phyloP scores from a whole-genome alignment of 441 rosid species.

The Kokia cookei region DNA sequence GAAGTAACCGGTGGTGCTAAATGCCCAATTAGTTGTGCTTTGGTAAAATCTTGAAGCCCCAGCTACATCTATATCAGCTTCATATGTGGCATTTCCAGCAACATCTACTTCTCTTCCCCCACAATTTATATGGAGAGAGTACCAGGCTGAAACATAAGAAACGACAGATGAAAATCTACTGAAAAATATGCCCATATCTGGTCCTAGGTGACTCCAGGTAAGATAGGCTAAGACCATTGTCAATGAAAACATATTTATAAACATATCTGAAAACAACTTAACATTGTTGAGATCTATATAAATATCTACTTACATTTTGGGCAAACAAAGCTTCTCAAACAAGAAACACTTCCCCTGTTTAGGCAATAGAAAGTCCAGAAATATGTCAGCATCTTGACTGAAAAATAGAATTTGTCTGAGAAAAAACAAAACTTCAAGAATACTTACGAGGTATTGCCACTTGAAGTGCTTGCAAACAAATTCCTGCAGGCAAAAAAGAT shows the following conservation, averaged over 20 bases:
- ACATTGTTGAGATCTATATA: not conserved
- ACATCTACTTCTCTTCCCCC: slow-evolving; percentile 26
- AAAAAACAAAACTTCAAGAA: not conserved
- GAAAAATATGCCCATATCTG: no score
- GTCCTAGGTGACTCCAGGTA: not conserved
- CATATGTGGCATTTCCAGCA: slow-evolving; percentile 18
- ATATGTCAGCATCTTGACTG: slow-evolving; percentile 1
- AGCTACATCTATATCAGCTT: slow-evolving; percentile 17
- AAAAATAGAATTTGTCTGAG: not conserved
- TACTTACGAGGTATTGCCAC: slow-evolving; percentile 20
- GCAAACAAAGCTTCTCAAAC: slow-evolving; percentile 21
- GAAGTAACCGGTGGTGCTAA: slow-evolving; percentile 50
- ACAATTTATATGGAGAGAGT: slow-evolving; percentile 48
- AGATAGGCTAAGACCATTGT: not conserved
- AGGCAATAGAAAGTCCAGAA: slow-evolving; percentile 1
- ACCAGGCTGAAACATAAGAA: slow-evolving; percentile 19
- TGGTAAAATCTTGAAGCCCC: slow-evolving; percentile 16
- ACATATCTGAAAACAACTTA: not conserved
- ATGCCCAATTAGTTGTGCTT: slow-evolving; percentile 34
- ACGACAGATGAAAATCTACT: not conserved
- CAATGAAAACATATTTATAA: not conserved
- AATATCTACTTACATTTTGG: slow-evolving; percentile 32
- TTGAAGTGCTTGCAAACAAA: slow-evolving; percentile 44
- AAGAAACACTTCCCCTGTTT: slow-evolving; percentile 30
- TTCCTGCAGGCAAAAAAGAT: slow-evolving; percentile 26